phyloP scores from a whole-genome alignment of 352 stramenopile species.

The Aphanomyces stellatus region DNA sequence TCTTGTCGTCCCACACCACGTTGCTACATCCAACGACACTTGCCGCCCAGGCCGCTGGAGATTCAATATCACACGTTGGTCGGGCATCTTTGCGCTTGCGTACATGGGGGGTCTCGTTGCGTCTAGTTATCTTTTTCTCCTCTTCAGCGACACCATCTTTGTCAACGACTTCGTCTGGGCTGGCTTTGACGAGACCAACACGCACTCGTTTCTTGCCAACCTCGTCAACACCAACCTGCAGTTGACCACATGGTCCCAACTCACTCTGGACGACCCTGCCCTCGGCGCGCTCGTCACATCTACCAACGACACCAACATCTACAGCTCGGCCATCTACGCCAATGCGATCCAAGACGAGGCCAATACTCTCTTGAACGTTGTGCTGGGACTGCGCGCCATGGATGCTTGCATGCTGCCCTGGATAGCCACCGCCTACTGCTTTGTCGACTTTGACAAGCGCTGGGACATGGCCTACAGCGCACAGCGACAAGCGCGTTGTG shows the following conservation, averaged over 20 bases:
- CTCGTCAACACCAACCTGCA: background rate
- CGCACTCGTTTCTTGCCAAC: background rate
- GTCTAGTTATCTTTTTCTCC: background rate
- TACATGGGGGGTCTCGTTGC: background rate
- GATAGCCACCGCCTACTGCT: no score
- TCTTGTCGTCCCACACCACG: no score
- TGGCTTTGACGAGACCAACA: background rate
- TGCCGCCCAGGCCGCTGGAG: no score
- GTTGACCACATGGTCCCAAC: background rate
- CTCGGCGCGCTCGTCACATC: background rate
- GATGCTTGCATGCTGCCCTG: no score
- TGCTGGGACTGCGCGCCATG: no score
- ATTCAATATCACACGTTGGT: background rate
- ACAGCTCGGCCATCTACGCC: background rate
- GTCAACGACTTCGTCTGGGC: conserved; percentile 1
- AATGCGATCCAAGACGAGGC: background rate
- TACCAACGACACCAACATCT: background rate
- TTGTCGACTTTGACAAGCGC: no score
- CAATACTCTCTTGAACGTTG: background rate
- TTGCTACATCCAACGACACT: no score
- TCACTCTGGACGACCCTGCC: background rate
- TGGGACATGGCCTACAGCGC: no score
- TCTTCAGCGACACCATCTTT: background rate
- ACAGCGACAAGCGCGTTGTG: no score
- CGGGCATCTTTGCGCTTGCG: background rate